Conservation (phyloP, 2,329 filamentous ascomycete genomes). For the Colletotrichum tropicale region DNA sequence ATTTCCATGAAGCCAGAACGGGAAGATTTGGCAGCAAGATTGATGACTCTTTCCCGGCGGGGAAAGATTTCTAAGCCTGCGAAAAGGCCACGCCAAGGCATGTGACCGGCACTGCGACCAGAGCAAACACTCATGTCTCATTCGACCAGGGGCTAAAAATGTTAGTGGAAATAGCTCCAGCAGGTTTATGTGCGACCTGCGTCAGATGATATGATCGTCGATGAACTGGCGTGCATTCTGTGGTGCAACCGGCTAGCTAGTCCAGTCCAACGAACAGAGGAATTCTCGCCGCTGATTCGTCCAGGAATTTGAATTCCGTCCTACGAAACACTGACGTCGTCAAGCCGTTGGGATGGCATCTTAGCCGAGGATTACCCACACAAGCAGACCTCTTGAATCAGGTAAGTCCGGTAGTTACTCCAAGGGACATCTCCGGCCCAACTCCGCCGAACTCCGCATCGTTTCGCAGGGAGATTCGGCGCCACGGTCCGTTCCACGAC, state of each 20-base stretch:
- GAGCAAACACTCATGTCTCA: neutral
- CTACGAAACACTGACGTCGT: neutral
- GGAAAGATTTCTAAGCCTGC: neutral
- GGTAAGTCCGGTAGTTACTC: neutral
- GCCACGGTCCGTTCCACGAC: neutral
- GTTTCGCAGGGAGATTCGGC: neutral
- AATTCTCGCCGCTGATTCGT: neutral
- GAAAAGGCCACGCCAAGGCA: neutral
- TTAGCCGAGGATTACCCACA: neutral
- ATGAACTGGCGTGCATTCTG: neutral
- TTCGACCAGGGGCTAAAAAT: neutral
- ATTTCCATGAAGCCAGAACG: neutral
- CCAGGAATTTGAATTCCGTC: neutral
- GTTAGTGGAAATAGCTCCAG: neutral
- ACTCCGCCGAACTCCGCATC: neutral
- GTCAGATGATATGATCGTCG: neutral
- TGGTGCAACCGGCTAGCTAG: neutral
- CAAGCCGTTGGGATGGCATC: neutral
- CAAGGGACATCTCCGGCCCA: neutral
- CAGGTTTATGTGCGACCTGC: neutral
- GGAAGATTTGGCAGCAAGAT: neutral
- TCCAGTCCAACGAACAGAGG: neutral
- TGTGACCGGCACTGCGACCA: constrained; percentile 4
- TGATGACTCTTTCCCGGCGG: neutral
- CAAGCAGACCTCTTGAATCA: neutral